A percentile compares a stretch with the other conserved stretches of the same genome.
These are phyloP conservation scores for Polyporus arcularius DNA, from an alignment of 768 basidiomycete species.

Conservation along the genomic window DNA sequence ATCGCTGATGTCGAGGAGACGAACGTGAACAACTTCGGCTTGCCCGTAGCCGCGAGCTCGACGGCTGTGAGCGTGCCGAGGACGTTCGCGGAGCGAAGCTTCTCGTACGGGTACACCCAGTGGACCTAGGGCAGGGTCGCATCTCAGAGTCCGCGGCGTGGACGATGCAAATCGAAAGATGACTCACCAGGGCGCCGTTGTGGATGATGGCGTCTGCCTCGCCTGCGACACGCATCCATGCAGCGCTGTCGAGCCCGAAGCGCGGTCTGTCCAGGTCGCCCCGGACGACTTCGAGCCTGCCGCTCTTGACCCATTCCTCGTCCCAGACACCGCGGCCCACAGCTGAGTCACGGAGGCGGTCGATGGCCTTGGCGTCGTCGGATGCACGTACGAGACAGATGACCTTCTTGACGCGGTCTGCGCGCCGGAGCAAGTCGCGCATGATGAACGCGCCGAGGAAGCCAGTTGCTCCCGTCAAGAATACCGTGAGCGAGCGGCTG, in stretches of 20 bases:
- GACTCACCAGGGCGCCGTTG: slow-evolving; percentile 93
- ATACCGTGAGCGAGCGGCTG: slow-evolving; percentile 65
- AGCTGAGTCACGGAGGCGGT: slow-evolving; percentile 69
- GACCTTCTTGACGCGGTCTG: slow-evolving; percentile 74
- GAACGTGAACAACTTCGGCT: slow-evolving; percentile 82
- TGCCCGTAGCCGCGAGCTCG: slow-evolving; percentile 71
- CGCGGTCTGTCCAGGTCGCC: slow-evolving; percentile 79
- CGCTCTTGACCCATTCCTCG: slow-evolving; percentile 71
- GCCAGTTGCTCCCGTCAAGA: slow-evolving; percentile 96
- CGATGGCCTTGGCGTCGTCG: slow-evolving; percentile 58
- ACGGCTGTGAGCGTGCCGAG: slow-evolving; percentile 84
- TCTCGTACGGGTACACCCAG: slow-evolving; percentile 98
- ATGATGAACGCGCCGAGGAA: slow-evolving; percentile 95
- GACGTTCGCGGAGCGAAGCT: slow-evolving; percentile 90
- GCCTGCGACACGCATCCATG: slow-evolving; percentile 66
- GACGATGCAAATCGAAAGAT: too few species aligned
- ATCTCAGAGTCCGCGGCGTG: background rate
- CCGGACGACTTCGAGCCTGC: slow-evolving; percentile 72
- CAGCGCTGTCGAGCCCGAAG: slow-evolving; percentile 68
- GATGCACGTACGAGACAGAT: slow-evolving; percentile 89
- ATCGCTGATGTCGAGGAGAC: slow-evolving; percentile 96
- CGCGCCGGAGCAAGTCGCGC: slow-evolving; percentile 68
- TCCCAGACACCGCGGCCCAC: slow-evolving; percentile 87
- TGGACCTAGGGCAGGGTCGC: slow-evolving; percentile 64
- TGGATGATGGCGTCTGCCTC: slow-evolving; percentile 87